Evolutionary conservation across 73 alveolate genomes (phyloP), one percentile per base, ranked within the genome.

Genomic region (Paramecium primaurelia): DNA sequence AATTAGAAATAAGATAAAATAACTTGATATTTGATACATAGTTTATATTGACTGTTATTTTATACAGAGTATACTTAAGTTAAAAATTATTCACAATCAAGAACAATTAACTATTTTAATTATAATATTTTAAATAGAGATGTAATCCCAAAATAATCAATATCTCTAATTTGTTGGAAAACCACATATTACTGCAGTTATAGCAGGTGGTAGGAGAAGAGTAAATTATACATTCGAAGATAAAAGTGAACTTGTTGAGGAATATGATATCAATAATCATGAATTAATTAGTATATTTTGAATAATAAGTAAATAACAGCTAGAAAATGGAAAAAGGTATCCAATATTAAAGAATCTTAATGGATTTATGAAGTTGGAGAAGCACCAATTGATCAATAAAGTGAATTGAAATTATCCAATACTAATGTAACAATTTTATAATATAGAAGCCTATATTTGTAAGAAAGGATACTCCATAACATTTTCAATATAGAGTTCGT

Each of bases 291-390:
- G 69, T 54, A 54, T 18, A 22, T 54, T 54, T 54, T 92, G 99
- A 96, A 94, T 59, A 30, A 34, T 32, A 26, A 58, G 10, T 64
- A 18, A 64, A 32, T 6, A 30, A 60, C 36, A 89, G 77, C 60
- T 59, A 73, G 96, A 40, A 93, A 77, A 77, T 60, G 93, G 75
- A 93, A 93, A 92, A 92, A 96, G 92, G 95, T 93, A 25, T 95
- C 97, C 71, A 98, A 98, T 92, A 75, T 98, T 45, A 99, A 99
- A 49, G 97, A 97, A 77, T 98, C 98, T 26, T 71, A 92, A 42
- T 98, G 99, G 99, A 97, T 93, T 12, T 97, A 94, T 51, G 99
- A 98, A 95, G 96, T 98, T 32, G 99, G 99, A n/a, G 99, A 98
- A 92, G 98, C 97, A 16, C 95, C 94, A 59, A 28, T 14, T 1